Base-by-base conservation (phyloP, 257 asterid species). In the Rubia yunnanensis region DNA sequence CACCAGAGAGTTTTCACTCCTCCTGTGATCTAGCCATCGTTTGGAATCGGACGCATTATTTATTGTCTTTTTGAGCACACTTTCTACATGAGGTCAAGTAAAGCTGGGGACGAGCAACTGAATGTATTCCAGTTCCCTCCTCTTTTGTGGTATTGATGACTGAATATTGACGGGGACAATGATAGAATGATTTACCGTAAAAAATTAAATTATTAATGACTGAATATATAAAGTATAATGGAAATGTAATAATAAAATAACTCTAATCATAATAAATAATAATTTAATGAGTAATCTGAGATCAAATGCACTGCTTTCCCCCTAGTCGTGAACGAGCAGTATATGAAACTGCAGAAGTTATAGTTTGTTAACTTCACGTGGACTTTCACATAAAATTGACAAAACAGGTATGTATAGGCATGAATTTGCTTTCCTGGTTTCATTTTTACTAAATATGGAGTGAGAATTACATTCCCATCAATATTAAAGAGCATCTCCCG, bases 291-390 rank as follows among this genome's bases (percentile, higher is more conserved):
- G n/a, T n/a, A n/a, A n/a, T n/a, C n/a, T n/a, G n/a, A n/a, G 17
- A 88, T 90, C 80, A 90, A 88, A 60, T 90, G 97, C 74, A 84
- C 97, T 1, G 95, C 88, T 35, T 90, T 90, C 66, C 97, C 97
- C 64, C 84, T 90, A 49, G 97, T 88, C 75, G 96, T 87, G 67
- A 90, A 87, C 59, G 77, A 87, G 66, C 80, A 90, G 30, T 88
- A 76, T 27, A 88, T 72, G 86, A 80, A 48, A 87, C 84, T 36
- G 97, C 97, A 73, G 84, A 72, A 66, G 41, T 26, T 59, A 86
- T 90, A 84, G 60, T 74, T 79, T 95, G 60, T 70, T 90, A 30
- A 84, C 86, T 58, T 75, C 79, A 17, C 65, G 69, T 68, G 97
- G 97, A 69, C 84, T 90, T 63, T 85, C 97, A 0, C 79, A 85